These are phyloP conservation scores for Straminergon stramineum DNA, from an alignment of 225 moss, liverwort and hornwort genomes.

Conservation along the genomic window DNA sequence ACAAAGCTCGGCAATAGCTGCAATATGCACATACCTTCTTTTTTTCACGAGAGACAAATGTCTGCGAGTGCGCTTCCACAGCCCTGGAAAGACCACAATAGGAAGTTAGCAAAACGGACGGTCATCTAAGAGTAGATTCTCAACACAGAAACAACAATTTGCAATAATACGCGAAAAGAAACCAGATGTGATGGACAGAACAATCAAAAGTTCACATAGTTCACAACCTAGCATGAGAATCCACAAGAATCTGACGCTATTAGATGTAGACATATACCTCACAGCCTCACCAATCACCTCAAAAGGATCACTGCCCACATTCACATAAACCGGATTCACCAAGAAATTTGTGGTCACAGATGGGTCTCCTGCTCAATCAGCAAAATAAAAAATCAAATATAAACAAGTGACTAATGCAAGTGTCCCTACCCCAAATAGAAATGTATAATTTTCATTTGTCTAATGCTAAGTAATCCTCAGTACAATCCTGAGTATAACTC, in stretches of 20 bases:
- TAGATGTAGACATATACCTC: conserved; percentile 27
- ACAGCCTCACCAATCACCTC: conserved; percentile 76
- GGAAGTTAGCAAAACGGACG: not conserved
- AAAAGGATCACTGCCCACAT: conserved; percentile 72
- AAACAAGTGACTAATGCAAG: not conserved
- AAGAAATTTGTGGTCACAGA: conserved; percentile 46
- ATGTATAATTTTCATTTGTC: not conserved
- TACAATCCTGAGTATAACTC: not conserved
- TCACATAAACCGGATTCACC: conserved; percentile 56
- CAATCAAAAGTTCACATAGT: not conserved
- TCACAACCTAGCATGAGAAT: not conserved
- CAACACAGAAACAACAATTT: not conserved
- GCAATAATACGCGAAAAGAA: not conserved
- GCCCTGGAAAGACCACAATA: conserved; percentile 30
- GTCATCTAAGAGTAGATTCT: not conserved
- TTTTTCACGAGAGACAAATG: conserved; percentile 57
- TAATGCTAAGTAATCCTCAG: not conserved
- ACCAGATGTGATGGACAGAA: not conserved
- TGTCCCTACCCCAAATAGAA: not conserved
- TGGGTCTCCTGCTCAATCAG: conserved; percentile 58
- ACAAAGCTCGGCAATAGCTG: not conserved
- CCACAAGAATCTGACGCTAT: not conserved
- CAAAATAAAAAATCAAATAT: not conserved
- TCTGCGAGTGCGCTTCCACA: conserved; percentile 65
- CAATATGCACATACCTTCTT: conserved; percentile 44